Conservation (phyloP, 176 grass and related monocot species). For the Paspalum notatum region DNA sequence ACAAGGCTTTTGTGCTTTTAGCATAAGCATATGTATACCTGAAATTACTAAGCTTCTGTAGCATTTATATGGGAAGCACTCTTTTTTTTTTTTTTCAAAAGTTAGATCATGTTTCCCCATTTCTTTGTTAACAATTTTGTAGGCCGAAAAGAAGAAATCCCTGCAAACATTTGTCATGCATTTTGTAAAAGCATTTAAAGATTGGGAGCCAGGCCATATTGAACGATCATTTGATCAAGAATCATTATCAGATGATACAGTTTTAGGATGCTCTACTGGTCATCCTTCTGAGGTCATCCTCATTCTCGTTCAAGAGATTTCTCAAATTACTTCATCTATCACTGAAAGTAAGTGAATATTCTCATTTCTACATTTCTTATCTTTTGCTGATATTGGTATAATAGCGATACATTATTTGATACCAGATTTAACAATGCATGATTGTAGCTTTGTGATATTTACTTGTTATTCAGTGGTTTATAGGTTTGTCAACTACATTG, state of each 20-base stretch:
- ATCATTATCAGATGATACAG: conserved; percentile 58
- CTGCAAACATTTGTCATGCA: conserved; percentile 89
- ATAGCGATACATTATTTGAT: conserved; percentile 14
- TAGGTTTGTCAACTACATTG: conserved; percentile 25
- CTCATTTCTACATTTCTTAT: conserved; percentile 15
- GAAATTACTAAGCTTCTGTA: background rate
- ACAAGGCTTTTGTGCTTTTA: conserved; percentile 3
- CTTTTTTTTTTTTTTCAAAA: background rate
- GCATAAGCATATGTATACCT: background rate
- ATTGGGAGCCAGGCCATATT: conserved; percentile 72
- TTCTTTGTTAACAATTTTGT: conserved; percentile 44
- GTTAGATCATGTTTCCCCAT: conserved; percentile 26
- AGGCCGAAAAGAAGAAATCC: conserved; percentile 91
- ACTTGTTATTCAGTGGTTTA: conserved; percentile 32
- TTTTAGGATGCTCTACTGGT: conserved; percentile 80
- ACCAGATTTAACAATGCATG: conserved; percentile 9
- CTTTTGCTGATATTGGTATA: conserved; percentile 4
- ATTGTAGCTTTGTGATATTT: conserved; percentile 19
- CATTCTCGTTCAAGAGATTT: conserved; percentile 88
- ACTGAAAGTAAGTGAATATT: conserved; percentile 76
- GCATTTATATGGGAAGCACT: conserved; percentile 6
- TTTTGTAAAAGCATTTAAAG: conserved; percentile 86
- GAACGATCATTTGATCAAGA: conserved; percentile 53
- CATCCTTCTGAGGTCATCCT: conserved; percentile 97
- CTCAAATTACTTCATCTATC: conserved; percentile 73